Conservation (phyloP, 345 rosid genomes). For the Noccaea caerulescens region DNA sequence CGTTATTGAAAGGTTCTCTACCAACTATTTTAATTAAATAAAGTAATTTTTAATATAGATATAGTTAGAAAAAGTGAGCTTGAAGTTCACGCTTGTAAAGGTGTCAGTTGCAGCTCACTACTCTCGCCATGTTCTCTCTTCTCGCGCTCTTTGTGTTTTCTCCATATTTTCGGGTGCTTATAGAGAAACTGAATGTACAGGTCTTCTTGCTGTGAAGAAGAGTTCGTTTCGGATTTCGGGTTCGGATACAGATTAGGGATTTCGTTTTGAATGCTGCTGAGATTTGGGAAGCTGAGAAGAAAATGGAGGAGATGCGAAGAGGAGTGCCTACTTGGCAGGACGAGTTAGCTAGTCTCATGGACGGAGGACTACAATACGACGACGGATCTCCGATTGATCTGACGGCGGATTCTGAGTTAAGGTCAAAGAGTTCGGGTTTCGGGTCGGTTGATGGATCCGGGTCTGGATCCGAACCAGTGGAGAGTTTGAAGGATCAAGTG, state of each 20-base stretch:
- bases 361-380: slow-evolving; percentile 50
- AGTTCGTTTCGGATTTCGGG: slow-evolving; percentile 5
- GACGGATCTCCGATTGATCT: slow-evolving; percentile 50
- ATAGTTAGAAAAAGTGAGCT: slow-evolving; percentile 35
- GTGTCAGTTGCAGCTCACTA: slow-evolving; percentile 45
- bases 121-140: slow-evolving; percentile 39
- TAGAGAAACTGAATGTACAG: slow-evolving; percentile 11
- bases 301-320: slow-evolving; percentile 67
- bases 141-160: slow-evolving; percentile 36
- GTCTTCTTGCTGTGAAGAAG: slow-evolving; percentile 26
- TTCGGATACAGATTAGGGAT: slow-evolving; percentile 25
- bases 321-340: slow-evolving; percentile 71
- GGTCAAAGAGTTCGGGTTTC: slow-evolving; percentile 30
- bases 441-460: slow-evolving; percentile 25
- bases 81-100: slow-evolving; percentile 69
- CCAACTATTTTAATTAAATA: slow-evolving; percentile 9
- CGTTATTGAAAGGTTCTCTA: slow-evolving; percentile 37
- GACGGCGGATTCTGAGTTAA: slow-evolving; percentile 39
- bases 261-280: slow-evolving; percentile 3
- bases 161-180: slow-evolving; percentile 15
- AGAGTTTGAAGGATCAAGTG: slow-evolving; percentile 70
- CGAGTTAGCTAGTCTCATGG: slow-evolving; percentile 67
- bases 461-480: slow-evolving; percentile 45
- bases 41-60: slow-evolving; percentile 10
- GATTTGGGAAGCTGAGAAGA: not conserved